A percentile compares a stretch with the other conserved stretches of the same genome.
These are phyloP conservation scores for Candida glucosophila DNA, from an alignment of 1,139 yeast genomes.

Conservation along the genomic window DNA sequence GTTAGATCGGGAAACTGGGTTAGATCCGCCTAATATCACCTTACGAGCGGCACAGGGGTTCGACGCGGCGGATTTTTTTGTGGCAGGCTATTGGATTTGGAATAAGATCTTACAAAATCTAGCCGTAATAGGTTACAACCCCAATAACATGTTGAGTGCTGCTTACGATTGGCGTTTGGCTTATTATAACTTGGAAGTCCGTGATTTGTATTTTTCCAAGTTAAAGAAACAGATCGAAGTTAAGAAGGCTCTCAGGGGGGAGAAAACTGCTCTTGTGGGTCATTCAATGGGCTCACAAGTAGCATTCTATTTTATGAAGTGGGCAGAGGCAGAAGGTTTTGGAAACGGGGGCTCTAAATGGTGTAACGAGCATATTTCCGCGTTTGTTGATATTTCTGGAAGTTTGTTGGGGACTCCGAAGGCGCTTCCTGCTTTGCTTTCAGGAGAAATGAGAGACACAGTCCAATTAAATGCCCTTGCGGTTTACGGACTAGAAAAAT, in stretches of 20 bases:
- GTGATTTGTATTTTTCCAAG: constrained; percentile 79
- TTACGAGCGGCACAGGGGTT: constrained; percentile 92
- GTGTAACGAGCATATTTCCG: constrained; percentile 78
- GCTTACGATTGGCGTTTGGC: constrained; percentile 95
- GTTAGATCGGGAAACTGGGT: constrained; percentile 84
- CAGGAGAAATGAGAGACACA: constrained; percentile 98
- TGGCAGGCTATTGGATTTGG: constrained; percentile 99
- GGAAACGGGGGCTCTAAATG: constrained; percentile 87
- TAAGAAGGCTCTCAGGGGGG: constrained; percentile 39
- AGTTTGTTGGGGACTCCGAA: constrained; percentile 89
- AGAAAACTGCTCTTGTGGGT: constrained; percentile 72
- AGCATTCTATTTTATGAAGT: constrained; percentile 77
- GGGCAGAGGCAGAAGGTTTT: constrained; percentile 81
- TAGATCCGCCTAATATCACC: constrained; percentile 78
- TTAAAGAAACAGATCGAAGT: constrained; percentile 68
- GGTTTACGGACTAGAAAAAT: constrained; percentile 87
- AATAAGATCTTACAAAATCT: constrained; percentile 85
- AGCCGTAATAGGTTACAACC: constrained; percentile 90
- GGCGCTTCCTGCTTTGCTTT: constrained; percentile 78
- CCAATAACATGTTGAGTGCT: constrained; percentile 83
- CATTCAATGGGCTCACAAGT: constrained; percentile 98
- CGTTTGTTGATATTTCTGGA: constrained; percentile 83
- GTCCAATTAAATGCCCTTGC: constrained; percentile 90
- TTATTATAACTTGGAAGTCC: constrained; percentile 73
- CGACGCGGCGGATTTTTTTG: constrained; percentile 93